phyloP scores from a whole-genome alignment of 192 early-diverging fungal species.

The Backusella parvicylindrica region DNA sequence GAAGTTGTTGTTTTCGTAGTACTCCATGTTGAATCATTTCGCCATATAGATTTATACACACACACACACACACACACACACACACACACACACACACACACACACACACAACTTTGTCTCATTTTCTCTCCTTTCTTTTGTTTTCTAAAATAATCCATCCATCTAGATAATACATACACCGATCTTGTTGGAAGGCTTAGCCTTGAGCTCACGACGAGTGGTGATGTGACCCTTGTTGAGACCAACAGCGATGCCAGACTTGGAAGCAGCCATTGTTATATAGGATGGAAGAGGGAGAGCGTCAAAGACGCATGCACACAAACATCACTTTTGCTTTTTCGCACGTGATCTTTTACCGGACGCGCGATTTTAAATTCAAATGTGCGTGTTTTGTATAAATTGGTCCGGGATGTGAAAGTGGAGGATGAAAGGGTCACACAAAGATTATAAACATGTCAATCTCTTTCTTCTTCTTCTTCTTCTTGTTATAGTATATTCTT shows the following conservation, averaged over 20 bases:
- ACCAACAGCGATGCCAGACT: conserved; percentile 84
- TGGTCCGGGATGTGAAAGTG: background rate
- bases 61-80: too few species aligned
- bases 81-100: too few species aligned
- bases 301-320: background rate
- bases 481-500: too few species aligned
- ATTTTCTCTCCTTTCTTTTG: too few species aligned
- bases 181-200: conserved; percentile 73
- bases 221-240: conserved; percentile 92
- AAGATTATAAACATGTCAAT: too few species aligned
- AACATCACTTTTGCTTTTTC: background rate
- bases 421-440: too few species aligned
- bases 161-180: conserved; percentile 62
- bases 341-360: background rate
- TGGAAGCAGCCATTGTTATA: conserved; percentile 46
- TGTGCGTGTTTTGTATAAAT: background rate
- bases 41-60: background rate
- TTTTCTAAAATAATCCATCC: conserved; percentile 6
- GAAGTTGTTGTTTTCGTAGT: background rate
- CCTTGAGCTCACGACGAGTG: conserved; percentile 63
- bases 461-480: too few species aligned
- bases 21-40: background rate
- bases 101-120: too few species aligned
- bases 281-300: conserved; percentile 19
- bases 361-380: background rate